Evolutionary conservation across 139 green algal species (phyloP), one percentile per base, ranked within the genome.

Genomic region (Chlorella sorokiniana): DNA sequence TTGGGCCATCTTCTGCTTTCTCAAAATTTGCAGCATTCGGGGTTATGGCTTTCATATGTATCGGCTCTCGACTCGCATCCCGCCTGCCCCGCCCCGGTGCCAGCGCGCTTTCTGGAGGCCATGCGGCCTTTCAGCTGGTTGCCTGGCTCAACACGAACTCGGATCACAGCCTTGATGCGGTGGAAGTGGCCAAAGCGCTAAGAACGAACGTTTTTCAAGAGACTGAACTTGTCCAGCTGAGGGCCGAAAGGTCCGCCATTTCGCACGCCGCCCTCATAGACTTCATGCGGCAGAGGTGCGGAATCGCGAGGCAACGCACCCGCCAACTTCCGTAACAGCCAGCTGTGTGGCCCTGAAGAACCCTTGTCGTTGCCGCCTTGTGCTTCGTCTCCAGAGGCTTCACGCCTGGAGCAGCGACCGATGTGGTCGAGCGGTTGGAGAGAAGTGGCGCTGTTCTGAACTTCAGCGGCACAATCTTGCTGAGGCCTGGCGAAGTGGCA

Each of bases 401-500:
- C 38, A 79, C 73, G 4, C 37, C 54, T 40, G 54, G 31, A 2
- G 37, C 73, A 20, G 73, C 73, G n/a, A 37, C 63, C 7, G 73
- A 79, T 40, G 73, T 52, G 37, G 7, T 69, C 3, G 52, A 18
- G 11, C 41, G 73, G 31, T 54, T 79, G 4, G 73, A 79, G 35
- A 61, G 52, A 20, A 38, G 52, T n/a, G 73, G 73, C 0, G 35
- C 59, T 9, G 23, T 79, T 9, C 14, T 79, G 2, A 79, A 69
- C 54, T 27, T 79, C 27, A 9, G 6, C 4, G 73, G 73, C 54
- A 79, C 73, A 1, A 61, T 79, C 20, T 38, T 79, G 54, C 73
- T 79, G 54, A 52, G 54, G 54, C 73, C 73, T 16, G 73, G 73
- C 25, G 73, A 79, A 38, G 73, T 79, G 73, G 73, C 73, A 2